Percentiles rank a stretch among this genome's conserved stretches.
Conservation (phyloP, 306 rosid species). For the Prunus campanulata region DNA sequence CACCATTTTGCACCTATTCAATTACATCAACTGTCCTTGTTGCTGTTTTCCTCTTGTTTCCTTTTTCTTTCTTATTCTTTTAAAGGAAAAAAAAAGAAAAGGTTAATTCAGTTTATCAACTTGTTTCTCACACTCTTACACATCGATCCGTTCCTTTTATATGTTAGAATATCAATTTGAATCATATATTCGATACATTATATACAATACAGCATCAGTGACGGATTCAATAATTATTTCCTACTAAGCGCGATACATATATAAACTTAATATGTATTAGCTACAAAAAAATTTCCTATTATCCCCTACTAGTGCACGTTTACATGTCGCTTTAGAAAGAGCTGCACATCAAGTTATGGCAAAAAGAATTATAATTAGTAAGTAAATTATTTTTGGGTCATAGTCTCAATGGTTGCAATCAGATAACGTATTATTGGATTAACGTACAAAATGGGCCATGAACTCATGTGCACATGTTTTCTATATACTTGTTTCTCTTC, state of each 20-base stretch:
- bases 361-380: background rate
- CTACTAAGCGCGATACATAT: too few relatives aligned
- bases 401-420: background rate
- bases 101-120: background rate
- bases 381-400: background rate
- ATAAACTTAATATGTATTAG: background rate
- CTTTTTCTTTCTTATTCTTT: background rate
- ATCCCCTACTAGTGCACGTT: too few relatives aligned
- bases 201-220: too few relatives aligned
- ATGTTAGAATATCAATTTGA: too few relatives aligned
- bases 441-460: background rate
- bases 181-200: too few relatives aligned
- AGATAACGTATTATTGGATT: background rate
- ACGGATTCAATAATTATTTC: too few relatives aligned
- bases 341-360: background rate
- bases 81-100: too few relatives aligned
- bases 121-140: too few relatives aligned
- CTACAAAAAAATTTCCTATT: too few relatives aligned
- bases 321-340: background rate
- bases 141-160: too few relatives aligned
- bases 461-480: background rate
- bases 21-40: background rate
- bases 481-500: background rate
- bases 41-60: background rate
- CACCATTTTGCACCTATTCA: conserved; percentile 7